phyloP scores from a whole-genome alignment of 108 stramenopile genomes.

The Fistulifera pelliculosa region DNA sequence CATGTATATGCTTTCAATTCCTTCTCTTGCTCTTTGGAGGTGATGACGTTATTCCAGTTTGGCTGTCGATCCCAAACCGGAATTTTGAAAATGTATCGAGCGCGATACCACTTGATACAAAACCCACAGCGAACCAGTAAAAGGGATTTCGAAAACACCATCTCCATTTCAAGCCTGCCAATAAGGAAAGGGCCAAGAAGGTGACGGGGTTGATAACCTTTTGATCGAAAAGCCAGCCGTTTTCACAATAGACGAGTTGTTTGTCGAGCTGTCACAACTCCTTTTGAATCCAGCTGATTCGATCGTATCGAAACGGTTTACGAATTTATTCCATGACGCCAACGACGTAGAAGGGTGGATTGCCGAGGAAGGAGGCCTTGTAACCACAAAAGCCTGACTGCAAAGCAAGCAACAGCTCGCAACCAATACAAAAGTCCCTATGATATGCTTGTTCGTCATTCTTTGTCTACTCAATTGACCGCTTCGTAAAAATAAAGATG shows the following conservation, averaged over 20 bases:
- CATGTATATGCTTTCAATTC: conserved; percentile 73
- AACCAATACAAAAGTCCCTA: too few relatives aligned
- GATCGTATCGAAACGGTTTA: conserved; percentile 2
- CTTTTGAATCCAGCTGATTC: not conserved
- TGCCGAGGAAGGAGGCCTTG: too few relatives aligned
- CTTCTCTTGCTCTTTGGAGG: conserved; percentile 81
- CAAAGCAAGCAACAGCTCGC: too few relatives aligned
- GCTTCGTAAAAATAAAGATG: too few relatives aligned
- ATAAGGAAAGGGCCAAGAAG: conserved; percentile 17
- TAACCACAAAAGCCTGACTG: too few relatives aligned
- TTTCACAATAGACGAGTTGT: conserved; percentile 7
- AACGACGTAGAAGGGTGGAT: too few relatives aligned
- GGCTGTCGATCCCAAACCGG: conserved; percentile 85
- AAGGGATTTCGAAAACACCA: conserved; percentile 17
- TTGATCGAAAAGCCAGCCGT: not conserved
- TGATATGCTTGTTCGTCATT: too few relatives aligned
- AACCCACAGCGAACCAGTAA: conserved; percentile 46
- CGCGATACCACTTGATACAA: conserved; percentile 76
- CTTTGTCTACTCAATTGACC: too few relatives aligned
- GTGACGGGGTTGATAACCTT: conserved; percentile 24
- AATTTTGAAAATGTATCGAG: conserved; percentile 74
- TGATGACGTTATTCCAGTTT: conserved; percentile 83
- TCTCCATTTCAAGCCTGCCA: conserved; percentile 11
- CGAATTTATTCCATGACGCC: not conserved
- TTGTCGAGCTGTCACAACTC: conserved; percentile 3